These are phyloP conservation scores for Combretum micranthum DNA, from an alignment of 345 rosid genomes.

Conservation along the genomic window DNA sequence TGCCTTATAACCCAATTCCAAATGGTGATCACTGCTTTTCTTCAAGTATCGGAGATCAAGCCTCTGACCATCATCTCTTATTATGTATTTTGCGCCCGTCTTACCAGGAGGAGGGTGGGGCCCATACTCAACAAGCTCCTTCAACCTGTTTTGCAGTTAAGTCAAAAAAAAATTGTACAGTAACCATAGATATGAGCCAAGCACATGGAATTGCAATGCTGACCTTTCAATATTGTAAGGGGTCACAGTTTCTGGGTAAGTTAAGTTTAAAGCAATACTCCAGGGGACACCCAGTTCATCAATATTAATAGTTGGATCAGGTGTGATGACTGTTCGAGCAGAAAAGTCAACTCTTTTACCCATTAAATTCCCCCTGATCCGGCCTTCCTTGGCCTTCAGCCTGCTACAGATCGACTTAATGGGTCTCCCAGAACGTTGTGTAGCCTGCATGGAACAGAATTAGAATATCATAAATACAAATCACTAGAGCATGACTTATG, in stretches of 20 bases:
- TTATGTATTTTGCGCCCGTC: constrained; percentile 94
- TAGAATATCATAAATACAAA: neutral
- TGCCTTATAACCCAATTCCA: constrained; percentile 96
- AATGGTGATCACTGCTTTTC: constrained; percentile 97
- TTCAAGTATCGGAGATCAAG: constrained; percentile 96
- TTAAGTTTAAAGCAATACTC: constrained; percentile 94
- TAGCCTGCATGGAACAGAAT: constrained; percentile 53
- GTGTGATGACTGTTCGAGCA: constrained; percentile 96
- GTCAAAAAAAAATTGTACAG: neutral
- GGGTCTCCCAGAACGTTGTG: constrained; percentile 97
- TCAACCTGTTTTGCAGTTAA: constrained; percentile 44
- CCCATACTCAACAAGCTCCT: constrained; percentile 94
- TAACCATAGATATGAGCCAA: constrained; percentile 2
- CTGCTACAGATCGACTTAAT: constrained; percentile 94
- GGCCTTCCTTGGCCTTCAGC: constrained; percentile 96
- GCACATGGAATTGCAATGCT: neutral
- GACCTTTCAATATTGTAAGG: constrained; percentile 95
- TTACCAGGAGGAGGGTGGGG: constrained; percentile 98
- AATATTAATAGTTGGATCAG: constrained; percentile 93
- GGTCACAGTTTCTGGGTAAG: constrained; percentile 94
- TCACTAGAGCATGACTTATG: neutral
- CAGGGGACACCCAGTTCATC: constrained; percentile 96
- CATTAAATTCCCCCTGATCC: constrained; percentile 95
- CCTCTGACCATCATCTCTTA: constrained; percentile 97
- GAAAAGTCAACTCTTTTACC: constrained; percentile 99